These are phyloP conservation scores for Primulina huaijiensis DNA, from an alignment of 257 asterid species.

Conservation along the genomic window DNA sequence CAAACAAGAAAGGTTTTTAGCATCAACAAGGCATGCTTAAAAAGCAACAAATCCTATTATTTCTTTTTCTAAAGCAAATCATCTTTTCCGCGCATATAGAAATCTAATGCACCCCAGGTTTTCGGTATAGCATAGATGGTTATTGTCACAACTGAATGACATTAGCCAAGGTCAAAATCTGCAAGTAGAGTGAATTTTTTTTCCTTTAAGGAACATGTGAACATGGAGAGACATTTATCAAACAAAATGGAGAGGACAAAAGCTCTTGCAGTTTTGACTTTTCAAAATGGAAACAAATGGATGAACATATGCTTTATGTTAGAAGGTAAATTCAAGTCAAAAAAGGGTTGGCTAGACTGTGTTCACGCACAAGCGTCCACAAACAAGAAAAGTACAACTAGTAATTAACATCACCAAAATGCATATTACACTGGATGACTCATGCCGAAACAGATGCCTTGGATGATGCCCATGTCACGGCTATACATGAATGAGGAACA, in stretches of 20 bases:
- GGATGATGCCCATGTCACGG: slow-evolving; percentile 8
- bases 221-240: too few species aligned
- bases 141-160: too few species aligned
- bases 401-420: neutral
- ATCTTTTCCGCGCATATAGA: too few species aligned
- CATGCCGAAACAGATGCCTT: slow-evolving; percentile 8
- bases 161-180: too few species aligned
- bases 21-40: slow-evolving; percentile 1
- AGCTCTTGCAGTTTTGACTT: too few species aligned
- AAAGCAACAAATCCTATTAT: neutral
- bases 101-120: too few species aligned
- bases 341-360: neutral
- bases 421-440: neutral
- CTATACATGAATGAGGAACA: slow-evolving; percentile 9
- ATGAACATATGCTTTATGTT: neutral
- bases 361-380: neutral
- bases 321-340: neutral
- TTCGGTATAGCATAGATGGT: too few species aligned
- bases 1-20: neutral
- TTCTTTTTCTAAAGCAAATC: too few species aligned
- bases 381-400: neutral
- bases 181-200: too few species aligned
- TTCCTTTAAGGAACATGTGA: too few species aligned
- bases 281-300: neutral
- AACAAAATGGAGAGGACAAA: too few species aligned